Evolutionary conservation across 805 yeast genomes (phyloP).

Genomic region (Brettanomyces naardenensis): DNA sequence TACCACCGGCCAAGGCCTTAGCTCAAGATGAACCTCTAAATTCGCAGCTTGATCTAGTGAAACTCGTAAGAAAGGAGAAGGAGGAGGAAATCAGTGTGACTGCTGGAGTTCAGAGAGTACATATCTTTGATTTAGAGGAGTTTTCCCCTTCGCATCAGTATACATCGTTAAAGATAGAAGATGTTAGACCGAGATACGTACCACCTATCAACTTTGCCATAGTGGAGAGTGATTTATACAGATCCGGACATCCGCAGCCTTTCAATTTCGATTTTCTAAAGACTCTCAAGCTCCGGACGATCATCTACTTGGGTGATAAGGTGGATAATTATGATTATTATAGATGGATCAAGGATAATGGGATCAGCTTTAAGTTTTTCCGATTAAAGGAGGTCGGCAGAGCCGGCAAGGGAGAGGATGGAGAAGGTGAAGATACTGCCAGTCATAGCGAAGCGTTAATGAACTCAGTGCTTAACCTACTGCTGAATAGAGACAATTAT

Average conservation of each 20-base stretch:
- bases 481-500: conserved; percentile 60
- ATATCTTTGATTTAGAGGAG: not conserved
- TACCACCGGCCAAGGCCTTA: not conserved
- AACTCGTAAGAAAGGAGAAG: not conserved
- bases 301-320: conserved; percentile 78
- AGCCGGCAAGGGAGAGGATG: not conserved
- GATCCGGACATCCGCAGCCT: conserved; percentile 93
- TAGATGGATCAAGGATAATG: conserved; percentile 48
- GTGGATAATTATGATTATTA: conserved; percentile 56
- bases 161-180: conserved; percentile 26
- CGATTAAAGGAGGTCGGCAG: conserved; percentile 39
- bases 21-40: conserved; percentile 5
- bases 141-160: conserved; percentile 12
- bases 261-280: conserved; percentile 73
- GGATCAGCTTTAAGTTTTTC: conserved; percentile 46
- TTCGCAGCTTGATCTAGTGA: conserved; percentile 7
- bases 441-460: conserved; percentile 52
- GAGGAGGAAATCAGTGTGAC: too few species aligned
- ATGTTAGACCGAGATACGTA: conserved; percentile 37
- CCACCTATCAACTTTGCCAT: conserved; percentile 91
- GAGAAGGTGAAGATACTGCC: conserved; percentile 46
- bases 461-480: conserved; percentile 44
- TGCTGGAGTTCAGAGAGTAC: not conserved
- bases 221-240: conserved; percentile 79
- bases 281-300: conserved; percentile 64